Base-by-base conservation (phyloP, 1,284 basidiomycete genomes). In the Earliella scabrosa region DNA sequence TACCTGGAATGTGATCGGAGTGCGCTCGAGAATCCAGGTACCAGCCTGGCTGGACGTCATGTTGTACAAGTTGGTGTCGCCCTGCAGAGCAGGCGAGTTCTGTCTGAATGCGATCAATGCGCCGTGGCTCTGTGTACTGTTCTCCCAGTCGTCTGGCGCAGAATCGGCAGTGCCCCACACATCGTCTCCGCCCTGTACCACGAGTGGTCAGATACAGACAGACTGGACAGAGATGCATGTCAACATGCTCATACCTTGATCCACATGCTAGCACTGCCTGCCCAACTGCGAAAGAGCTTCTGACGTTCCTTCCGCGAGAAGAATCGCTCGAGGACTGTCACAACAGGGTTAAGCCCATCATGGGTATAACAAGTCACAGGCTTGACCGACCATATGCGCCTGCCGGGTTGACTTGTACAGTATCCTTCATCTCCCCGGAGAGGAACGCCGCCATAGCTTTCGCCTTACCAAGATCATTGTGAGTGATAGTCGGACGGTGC, bases 371-470 rank as follows among this genome's bases (percentile, higher is more conserved):
- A 16, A 14, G 5, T 20, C 39, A 16, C 20, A 18, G 40, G 29
- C 47, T 26, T 11, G 21, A 66, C 73, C 27, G 40, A 88, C 90
- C 88, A 69, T 93, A 94, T 48, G 88, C 85, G 18, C 91, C 92
- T 7, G 90, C 90, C 14, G 93, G 92, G 66, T 94, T 90, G 70
- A 95, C 81, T 69, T 97, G 92, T 9, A 98, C 96, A 0, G 96
- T 98, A 66, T 98, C 94, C 71, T 90, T 88, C 96, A 98, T 98
- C 67, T 94, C 93, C 9, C 92, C 92, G 0, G 93, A 95, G 27
- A 99, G 77, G 70, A 98, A 94, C 3, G 97, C 96, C 0, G 95
- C 79, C 93, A 98, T 97, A 0, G 96, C 93, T 75, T 98, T 99
- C 2, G 93, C 78, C 91, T 92, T n/a, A n/a, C 58, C 6, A 38